Base-by-base conservation (phyloP, 129 eudicot species). In the Calendula officinalis region DNA sequence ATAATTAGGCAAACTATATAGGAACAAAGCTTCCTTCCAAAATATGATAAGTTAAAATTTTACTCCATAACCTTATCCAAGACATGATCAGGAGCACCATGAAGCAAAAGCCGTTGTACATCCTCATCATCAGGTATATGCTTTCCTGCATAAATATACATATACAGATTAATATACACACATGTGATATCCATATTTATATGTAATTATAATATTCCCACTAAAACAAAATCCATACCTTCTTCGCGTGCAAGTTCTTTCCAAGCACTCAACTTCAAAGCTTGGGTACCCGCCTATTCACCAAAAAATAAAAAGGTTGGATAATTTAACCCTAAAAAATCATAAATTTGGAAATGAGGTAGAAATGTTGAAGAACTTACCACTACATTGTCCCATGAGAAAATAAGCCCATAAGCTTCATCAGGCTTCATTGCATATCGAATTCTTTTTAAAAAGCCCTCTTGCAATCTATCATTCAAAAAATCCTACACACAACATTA, bases 361-460 rank as follows among this genome's bases (percentile, higher is more conserved):
- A 32, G 36, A 42, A 13, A 30, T 13, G 46, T 27, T 5, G 8
- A 74, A 32, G 41, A 52, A 43, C 69, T 47, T 78, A 91, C 98
- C 90, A 91, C 86, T 42, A 91, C 98, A 80, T 82, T 91, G 48
- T 91, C 98, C 98, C 96, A 91, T 43, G 98, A 91, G 74, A 91
- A 91, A 58, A 91, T 84, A 57, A 91, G 96, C 9, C 98, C 98
- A 77, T 87, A 87, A 17, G 98, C 96, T 81, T 92, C 98, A 68
- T 92, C 98, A 53, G 98, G 98, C 82, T 92, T 92, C 98, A 92
- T 92, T 14, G 98, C 98, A 70, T 92, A 92, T 4, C 98, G 85
- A 56, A 92, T 88, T 47, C 98, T 63, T 70, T 88, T 71, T 48
- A 91, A 79, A 77, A 88, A 85, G 27, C 98, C 94, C 67, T 82